Evolutionary conservation across 768 basidiomycete species (phyloP).

Genomic region (Mycena indigotica): DNA sequence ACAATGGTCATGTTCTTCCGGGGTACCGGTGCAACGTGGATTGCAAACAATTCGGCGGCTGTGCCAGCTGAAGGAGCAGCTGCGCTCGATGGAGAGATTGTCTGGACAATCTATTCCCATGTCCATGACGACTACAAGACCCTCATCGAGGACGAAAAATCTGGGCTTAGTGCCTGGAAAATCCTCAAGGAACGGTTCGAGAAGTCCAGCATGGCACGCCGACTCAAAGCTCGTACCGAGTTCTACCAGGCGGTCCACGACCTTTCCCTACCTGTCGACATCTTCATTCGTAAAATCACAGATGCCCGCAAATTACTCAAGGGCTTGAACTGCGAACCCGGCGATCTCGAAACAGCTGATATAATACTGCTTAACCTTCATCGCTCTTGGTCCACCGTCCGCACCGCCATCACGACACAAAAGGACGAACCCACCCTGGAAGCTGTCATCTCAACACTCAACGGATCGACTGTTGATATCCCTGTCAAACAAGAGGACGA

Average conservation of each 20-base stretch:
- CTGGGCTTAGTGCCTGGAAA: constrained; percentile 3
- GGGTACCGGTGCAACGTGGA: background rate
- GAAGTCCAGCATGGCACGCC: constrained; percentile 5
- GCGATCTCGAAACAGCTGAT: constrained; percentile 11
- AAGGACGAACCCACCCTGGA: constrained; percentile 3
- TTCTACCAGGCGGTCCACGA: constrained; percentile 5
- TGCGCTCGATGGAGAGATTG: constrained; percentile 5
- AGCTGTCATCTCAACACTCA: background rate
- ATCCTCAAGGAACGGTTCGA: constrained; percentile 4
- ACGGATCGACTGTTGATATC: constrained; percentile 3
- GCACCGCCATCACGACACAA: constrained; percentile 11
- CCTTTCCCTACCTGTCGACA: background rate
- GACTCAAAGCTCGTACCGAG: constrained; percentile 4
- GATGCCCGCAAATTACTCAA: background rate
- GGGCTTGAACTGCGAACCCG: constrained; percentile 10
- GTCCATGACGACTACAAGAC: background rate
- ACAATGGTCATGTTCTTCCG: constrained; percentile 2
- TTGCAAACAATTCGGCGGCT: background rate
- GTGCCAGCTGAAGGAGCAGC: background rate
- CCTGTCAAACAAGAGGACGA: constrained; percentile 3
- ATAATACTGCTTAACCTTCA: constrained; percentile 19
- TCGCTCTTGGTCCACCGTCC: constrained; percentile 10
- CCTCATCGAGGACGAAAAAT: constrained; percentile 4
- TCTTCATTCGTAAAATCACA: constrained; percentile 1
- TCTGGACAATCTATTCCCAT: constrained; percentile 11